Conservation (phyloP, 2,329 filamentous ascomycete species). For the Colletotrichum viniferum region DNA sequence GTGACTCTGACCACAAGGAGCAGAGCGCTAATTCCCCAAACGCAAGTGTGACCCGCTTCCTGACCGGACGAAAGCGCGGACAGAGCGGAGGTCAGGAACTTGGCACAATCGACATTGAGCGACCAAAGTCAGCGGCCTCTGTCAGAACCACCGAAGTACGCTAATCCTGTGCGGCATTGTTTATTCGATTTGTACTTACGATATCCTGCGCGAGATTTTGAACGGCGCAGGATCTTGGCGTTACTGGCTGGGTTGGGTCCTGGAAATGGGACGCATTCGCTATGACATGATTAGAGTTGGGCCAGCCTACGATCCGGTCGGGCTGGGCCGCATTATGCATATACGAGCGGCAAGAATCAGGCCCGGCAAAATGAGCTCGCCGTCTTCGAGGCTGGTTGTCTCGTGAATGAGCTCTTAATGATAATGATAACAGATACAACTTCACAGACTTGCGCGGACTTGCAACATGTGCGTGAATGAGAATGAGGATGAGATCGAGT, state of each 20-base stretch:
- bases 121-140: conserved; percentile 31
- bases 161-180: not conserved
- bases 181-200: not conserved
- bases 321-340: conserved; percentile 13
- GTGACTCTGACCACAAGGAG: conserved; percentile 55
- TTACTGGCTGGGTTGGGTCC: not conserved
- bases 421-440: conserved; percentile 14
- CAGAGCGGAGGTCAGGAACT: conserved; percentile 76
- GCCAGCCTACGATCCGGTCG: not conserved
- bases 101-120: conserved; percentile 68
- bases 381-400: not conserved
- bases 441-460: not conserved
- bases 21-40: conserved; percentile 34
- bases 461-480: not conserved
- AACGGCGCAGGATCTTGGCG: conserved; percentile 8
- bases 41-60: conserved; percentile 59
- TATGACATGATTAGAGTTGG: conserved; percentile 13
- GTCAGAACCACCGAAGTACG: conserved; percentile 26
- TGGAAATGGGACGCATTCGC: conserved; percentile 9
- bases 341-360: not conserved
- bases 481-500: not conserved
- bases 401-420: conserved; percentile 14
- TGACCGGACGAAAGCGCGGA: conserved; percentile 74
- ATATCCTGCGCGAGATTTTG: not conserved
- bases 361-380: not conserved